phyloP scores from a whole-genome alignment of 345 rosid genomes.

The Rhodamnia rubescens region DNA sequence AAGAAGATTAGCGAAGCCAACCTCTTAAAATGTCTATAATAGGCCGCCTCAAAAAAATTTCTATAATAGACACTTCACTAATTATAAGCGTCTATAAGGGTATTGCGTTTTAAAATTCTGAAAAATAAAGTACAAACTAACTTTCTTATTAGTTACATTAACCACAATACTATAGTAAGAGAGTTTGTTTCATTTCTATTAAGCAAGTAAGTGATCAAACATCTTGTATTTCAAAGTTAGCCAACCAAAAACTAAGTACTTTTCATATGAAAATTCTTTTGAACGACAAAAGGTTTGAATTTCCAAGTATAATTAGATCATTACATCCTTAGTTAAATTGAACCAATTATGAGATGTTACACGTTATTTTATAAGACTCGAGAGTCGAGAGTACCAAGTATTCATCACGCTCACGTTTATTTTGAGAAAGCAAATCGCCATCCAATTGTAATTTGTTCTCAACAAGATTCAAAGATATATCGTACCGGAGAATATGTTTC shows the following conservation, averaged over 20 bases:
- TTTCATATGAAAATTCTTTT: neutral
- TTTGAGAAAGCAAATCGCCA: neutral
- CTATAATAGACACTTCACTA: neutral
- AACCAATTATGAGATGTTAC: rapidly evolving
- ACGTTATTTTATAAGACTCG: neutral
- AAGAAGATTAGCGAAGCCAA: neutral
- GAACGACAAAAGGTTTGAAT: neutral
- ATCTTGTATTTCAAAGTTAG: neutral
- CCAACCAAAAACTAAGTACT: neutral
- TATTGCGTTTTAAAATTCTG: neutral
- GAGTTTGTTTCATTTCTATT: neutral
- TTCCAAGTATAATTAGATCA: neutral
- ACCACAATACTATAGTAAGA: neutral
- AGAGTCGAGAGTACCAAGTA: neutral
- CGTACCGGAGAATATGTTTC: neutral
- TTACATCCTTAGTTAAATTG: neutral
- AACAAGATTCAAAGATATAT: neutral
- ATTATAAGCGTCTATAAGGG: neutral
- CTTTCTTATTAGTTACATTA: neutral
- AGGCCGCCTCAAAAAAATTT: too few species aligned
- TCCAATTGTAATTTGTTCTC: neutral
- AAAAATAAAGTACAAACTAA: neutral
- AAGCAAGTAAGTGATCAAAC: neutral
- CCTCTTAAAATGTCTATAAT: too few species aligned
- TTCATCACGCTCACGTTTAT: neutral